Evolutionary conservation across 2,329 filamentous ascomycete species (phyloP).

Genomic region (Xylariaceae sp.): DNA sequence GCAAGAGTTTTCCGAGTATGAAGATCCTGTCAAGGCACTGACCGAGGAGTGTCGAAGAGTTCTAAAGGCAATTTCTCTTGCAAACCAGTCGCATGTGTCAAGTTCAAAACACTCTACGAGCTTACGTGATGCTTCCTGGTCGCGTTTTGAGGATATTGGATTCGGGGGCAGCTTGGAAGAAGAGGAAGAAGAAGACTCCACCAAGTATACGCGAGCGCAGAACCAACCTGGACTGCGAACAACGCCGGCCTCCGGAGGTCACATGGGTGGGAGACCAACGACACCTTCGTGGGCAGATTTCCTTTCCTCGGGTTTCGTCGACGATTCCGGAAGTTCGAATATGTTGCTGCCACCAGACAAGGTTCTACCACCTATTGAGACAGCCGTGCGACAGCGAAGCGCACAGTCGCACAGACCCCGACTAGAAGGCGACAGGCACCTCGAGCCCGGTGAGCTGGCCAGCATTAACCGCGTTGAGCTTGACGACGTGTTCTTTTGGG

Average conservation of each 20-base stretch:
- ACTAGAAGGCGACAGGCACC: constrained; percentile 62
- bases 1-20: constrained; percentile 80
- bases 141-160: constrained; percentile 90
- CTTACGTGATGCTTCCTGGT: constrained; percentile 87
- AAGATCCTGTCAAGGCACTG: constrained; percentile 82
- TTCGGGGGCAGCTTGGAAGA: constrained; percentile 77
- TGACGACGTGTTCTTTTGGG: constrained; percentile 99
- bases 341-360: constrained; percentile 89
- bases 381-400: constrained; percentile 70
- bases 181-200: constrained; percentile 54
- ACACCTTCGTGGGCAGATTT: constrained; percentile 99
- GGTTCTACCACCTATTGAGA: constrained; percentile 79
- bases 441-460: constrained; percentile 91
- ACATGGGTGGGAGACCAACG: constrained; percentile 74
- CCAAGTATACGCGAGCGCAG: constrained; percentile 39
- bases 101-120: constrained; percentile 69
- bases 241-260: constrained; percentile 64
- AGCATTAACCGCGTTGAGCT: constrained; percentile 84
- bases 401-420: constrained; percentile 79
- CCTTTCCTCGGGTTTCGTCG: constrained; percentile 85
- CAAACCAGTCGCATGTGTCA: constrained; percentile 79
- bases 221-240: constrained; percentile 55
- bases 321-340: constrained; percentile 65
- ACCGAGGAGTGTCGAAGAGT: constrained; percentile 95
- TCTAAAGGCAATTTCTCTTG: constrained; percentile 79